Evolutionary conservation across 164 flowering plant species (phyloP).

Genomic region (Stephania japonica): DNA sequence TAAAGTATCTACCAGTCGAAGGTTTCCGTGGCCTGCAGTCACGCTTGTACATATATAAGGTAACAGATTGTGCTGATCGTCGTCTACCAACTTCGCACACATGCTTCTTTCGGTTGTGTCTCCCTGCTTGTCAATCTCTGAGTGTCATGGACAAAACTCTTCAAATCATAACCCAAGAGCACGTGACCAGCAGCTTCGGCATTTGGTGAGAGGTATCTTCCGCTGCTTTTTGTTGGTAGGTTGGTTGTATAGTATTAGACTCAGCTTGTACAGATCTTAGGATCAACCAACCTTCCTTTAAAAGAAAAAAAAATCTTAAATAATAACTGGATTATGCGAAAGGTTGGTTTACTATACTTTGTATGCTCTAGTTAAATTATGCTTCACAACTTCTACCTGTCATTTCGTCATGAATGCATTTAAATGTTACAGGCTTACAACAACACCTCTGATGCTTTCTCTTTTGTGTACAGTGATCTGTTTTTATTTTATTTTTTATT

Average conservation of each 20-base stretch:
- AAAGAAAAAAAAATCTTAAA: not conserved
- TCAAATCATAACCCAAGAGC: slow-evolving; percentile 23
- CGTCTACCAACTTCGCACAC: slow-evolving; percentile 48
- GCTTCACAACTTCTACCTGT: not conserved
- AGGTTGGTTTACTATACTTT: not conserved
- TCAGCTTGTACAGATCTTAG: slow-evolving; percentile 10
- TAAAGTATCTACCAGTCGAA: slow-evolving; percentile 69
- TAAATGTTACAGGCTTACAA: not conserved
- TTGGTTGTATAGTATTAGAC: slow-evolving; percentile 1
- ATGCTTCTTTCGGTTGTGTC: slow-evolving; percentile 30
- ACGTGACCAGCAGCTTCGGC: slow-evolving; percentile 30
- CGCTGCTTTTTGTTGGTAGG: not conserved
- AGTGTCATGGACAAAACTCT: slow-evolving; percentile 21
- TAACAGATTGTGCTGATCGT: slow-evolving; percentile 38
- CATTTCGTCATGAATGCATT: not conserved
- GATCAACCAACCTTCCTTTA: slow-evolving; percentile 7
- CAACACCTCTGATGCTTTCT: not conserved
- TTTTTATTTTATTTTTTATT: no score
- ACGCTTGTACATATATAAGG: slow-evolving; percentile 47
- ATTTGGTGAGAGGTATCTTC: slow-evolving; percentile 16
- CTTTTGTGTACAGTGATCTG: not conserved
- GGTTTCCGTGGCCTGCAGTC: slow-evolving; percentile 80
- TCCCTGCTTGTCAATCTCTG: slow-evolving; percentile 24
- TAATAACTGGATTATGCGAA: not conserved
- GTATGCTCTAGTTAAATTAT: not conserved